phyloP scores from a whole-genome alignment of 163 green algal genomes.

The Smithsoniella earleae region DNA sequence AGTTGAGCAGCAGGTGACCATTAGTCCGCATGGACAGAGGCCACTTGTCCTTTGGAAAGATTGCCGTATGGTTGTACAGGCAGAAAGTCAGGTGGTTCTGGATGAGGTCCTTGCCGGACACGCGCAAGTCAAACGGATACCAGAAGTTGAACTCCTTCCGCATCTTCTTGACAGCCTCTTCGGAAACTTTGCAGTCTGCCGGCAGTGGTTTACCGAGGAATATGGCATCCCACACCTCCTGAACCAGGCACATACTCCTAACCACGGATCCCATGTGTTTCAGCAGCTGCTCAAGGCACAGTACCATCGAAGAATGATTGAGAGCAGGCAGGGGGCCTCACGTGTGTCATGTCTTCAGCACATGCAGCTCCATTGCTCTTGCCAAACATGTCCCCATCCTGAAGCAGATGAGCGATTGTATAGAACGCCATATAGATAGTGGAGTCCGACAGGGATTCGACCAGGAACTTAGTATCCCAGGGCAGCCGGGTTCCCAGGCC shows the following conservation, averaged over 20 bases:
- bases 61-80: conserved; percentile 95
- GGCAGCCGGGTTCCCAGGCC: conserved; percentile 90
- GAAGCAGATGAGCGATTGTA: conserved; percentile 54
- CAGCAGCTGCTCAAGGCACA: background rate
- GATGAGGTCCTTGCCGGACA: conserved; percentile 90
- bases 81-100: conserved; percentile 98
- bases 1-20: conserved; percentile 95
- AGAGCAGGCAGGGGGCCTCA: too few relatives aligned
- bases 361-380: conserved; percentile 30
- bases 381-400: conserved; percentile 90
- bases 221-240: conserved; percentile 85
- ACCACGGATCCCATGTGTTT: too few relatives aligned
- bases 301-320: background rate
- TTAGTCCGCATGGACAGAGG: conserved; percentile 83
- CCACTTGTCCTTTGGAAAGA: conserved; percentile 68
- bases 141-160: conserved; percentile 88
- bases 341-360: conserved; percentile 31
- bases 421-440: conserved; percentile 99
- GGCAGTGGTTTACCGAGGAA: conserved; percentile 64
- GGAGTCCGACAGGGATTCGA: conserved; percentile 95
- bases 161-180: conserved; percentile 51
- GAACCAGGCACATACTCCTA: background rate
- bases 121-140: conserved; percentile 98
- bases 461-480: conserved; percentile 91
- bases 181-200: conserved; percentile 45